Base-by-base conservation (phyloP, 192 early-diverging fungal genomes). In the Coemansia sp. region DNA sequence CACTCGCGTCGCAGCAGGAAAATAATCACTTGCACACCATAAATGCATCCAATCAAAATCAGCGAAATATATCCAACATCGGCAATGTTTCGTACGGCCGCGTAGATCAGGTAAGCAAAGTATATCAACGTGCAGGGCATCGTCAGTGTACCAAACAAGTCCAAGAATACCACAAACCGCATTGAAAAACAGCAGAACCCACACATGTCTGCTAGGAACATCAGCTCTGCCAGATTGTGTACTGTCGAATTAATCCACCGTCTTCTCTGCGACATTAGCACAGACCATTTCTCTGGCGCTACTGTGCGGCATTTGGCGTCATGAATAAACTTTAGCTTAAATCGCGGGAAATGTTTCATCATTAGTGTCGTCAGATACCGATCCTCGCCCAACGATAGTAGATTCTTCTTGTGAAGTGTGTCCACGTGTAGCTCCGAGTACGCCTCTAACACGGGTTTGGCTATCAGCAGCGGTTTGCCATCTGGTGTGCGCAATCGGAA, bases 211-310 rank as follows among this genome's bases (percentile, higher is more conserved):
- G 88, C 84, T 23, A 97, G 65, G 63, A 90, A 87, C 60, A 96
- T 71, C 7, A 98, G 85, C 78, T 98, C 97, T 27, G 94, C 81
- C 71, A 97, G 72, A 70, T 98, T 98, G 78, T 98, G 97, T 20
- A 98, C 89, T 0, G 97, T 98, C 14, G 95, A 97, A 84, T 98
- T 98, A 84, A 98, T 98, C 97, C 97, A 98, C 17, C 97, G 91
- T 71, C 97, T 92, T 22, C 97, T 87, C 83, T 98, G 97, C 9
- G 95, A 97, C 6, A 96, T 70, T 52, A 98, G 78, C 10, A 98
- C 85, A 0, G 82, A 78, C 90, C 93, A 97, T 56, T 87, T 84
- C 70, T 96, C 94, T 2, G 97, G 97, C 2, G 91, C 95, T 7
- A 91, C 87, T 17, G 97, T 98, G 68, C 74, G 84, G 78, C 94